Conservation (phyloP, 768 basidiomycete genomes). For the Pleurotus platypus region DNA sequence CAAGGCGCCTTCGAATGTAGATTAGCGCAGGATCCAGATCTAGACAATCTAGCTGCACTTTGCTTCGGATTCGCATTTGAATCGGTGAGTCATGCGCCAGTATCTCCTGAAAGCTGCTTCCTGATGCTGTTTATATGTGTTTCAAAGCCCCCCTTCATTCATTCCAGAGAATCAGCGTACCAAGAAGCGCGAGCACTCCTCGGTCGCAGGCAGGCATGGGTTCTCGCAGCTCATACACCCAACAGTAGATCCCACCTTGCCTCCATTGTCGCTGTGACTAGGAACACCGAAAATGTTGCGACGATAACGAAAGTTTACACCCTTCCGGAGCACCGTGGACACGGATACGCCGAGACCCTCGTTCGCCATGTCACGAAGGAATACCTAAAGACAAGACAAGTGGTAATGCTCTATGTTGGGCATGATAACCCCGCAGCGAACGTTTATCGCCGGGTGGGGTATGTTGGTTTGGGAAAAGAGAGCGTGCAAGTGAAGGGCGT, state of each 20-base stretch:
- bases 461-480: constrained; percentile 43
- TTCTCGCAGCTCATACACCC: constrained; percentile 41
- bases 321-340: constrained; percentile 42
- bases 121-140: constrained; percentile 2
- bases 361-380: constrained; percentile 53
- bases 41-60: constrained; percentile 16
- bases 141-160: constrained; percentile 50
- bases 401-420: constrained; percentile 66
- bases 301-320: constrained; percentile 77
- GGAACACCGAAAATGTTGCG: constrained; percentile 52
- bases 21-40: not conserved
- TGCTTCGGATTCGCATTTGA: constrained; percentile 55
- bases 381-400: constrained; percentile 42
- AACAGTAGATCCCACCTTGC: constrained; percentile 38
- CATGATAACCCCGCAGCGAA: constrained; percentile 44
- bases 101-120: not conserved
- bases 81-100: constrained; percentile 40
- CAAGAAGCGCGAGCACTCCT: constrained; percentile 53
- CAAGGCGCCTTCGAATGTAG: constrained; percentile 38
- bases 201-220: constrained; percentile 49
- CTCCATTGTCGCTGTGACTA: constrained; percentile 65
- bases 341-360: constrained; percentile 59
- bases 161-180: constrained; percentile 37
- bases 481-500: constrained; percentile 35
- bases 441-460: constrained; percentile 67